phyloP scores from a whole-genome alignment of 805 yeast species.

The Myxozyma monticola region DNA sequence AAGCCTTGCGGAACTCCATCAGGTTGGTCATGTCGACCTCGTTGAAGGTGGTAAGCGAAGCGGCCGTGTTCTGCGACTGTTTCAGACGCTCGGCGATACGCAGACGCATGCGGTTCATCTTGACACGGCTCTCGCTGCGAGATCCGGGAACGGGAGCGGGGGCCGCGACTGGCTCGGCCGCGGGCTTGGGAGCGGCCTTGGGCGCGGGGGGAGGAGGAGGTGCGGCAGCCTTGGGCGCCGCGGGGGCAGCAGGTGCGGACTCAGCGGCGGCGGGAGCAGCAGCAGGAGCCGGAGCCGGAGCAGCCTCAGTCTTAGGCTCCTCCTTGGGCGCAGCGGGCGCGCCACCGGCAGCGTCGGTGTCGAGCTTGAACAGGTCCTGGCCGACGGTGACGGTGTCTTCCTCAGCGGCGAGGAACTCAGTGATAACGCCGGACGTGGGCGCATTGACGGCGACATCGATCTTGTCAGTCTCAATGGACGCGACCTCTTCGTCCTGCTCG shows the following conservation, averaged over 20 bases:
- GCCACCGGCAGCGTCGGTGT: conserved; percentile 53
- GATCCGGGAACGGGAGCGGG: conserved; percentile 54
- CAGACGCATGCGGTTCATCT: conserved; percentile 99
- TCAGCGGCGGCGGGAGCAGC: conserved; percentile 39
- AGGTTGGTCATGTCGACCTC: conserved; percentile 95
- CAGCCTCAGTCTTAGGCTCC: conserved; percentile 32
- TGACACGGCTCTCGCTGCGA: conserved; percentile 86
- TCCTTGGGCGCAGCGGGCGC: conserved; percentile 35
- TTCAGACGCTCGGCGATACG: conserved; percentile 98
- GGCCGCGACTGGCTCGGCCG: conserved; percentile 36
- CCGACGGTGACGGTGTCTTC: conserved; percentile 97
- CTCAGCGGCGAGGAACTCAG: conserved; percentile 75
- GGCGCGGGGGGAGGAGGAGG: conserved; percentile 33
- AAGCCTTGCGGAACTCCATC: conserved; percentile 90
- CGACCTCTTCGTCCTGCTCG: conserved; percentile 81
- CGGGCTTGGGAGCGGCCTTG: conserved; percentile 36
- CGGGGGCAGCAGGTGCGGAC: conserved; percentile 38
- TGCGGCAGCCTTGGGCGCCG: conserved; percentile 33
- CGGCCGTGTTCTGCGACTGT: conserved; percentile 99
- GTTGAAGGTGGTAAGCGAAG: conserved; percentile 95
- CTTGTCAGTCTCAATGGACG: conserved; percentile 97
- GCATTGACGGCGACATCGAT: conserved; percentile 96
- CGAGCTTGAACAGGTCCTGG: conserved; percentile 84
- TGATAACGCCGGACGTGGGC: conserved; percentile 86
- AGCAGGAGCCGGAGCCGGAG: conserved; percentile 27